These are phyloP conservation scores for Stentor roeselii DNA, from an alignment of 73 alveolate species.

Conservation along the genomic window DNA sequence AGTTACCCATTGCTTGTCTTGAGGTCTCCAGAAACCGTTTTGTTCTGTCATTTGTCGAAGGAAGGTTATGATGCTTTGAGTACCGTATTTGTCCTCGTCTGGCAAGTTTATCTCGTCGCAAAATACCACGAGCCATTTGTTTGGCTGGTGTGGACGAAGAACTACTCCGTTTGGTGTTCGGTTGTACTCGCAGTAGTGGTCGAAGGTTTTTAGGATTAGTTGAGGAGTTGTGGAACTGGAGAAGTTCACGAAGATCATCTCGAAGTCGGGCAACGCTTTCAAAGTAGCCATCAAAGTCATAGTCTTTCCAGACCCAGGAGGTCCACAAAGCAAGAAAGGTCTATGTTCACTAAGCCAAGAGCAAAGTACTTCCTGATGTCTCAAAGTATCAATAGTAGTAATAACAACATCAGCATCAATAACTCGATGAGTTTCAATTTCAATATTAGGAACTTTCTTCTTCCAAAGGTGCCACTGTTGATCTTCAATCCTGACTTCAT, in stretches of 20 bases:
- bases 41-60: slow-evolving; percentile 96
- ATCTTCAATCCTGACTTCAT: slow-evolving; percentile 93
- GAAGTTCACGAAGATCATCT: slow-evolving; percentile 97
- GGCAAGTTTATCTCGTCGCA: slow-evolving; percentile 99
- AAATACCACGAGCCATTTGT: slow-evolving; percentile 98
- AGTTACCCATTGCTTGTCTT: slow-evolving; percentile 89
- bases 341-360: slow-evolving; percentile 98
- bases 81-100: slow-evolving; percentile 93
- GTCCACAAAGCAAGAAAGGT: slow-evolving; percentile 99
- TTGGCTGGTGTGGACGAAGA: slow-evolving; percentile 90
- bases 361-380: slow-evolving; percentile 97
- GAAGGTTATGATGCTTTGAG: slow-evolving; percentile 91
- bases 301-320: slow-evolving; percentile 99
- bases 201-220: slow-evolving; percentile 93
- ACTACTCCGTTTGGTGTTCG: slow-evolving; percentile 92
- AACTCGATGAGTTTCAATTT: slow-evolving; percentile 68
- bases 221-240: slow-evolving; percentile 97
- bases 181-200: slow-evolving; percentile 97
- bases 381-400: slow-evolving; percentile 97
- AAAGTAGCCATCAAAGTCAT: slow-evolving; percentile 99
- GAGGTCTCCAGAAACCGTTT: slow-evolving; percentile 98
- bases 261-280: slow-evolving; percentile 95
- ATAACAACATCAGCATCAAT: slow-evolving; percentile 97
- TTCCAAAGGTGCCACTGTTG: slow-evolving; percentile 96
- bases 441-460: slow-evolving; percentile 93